Conservation (phyloP, 495 filamentous ascomycete species). For the Parachaetomium inaequale region DNA sequence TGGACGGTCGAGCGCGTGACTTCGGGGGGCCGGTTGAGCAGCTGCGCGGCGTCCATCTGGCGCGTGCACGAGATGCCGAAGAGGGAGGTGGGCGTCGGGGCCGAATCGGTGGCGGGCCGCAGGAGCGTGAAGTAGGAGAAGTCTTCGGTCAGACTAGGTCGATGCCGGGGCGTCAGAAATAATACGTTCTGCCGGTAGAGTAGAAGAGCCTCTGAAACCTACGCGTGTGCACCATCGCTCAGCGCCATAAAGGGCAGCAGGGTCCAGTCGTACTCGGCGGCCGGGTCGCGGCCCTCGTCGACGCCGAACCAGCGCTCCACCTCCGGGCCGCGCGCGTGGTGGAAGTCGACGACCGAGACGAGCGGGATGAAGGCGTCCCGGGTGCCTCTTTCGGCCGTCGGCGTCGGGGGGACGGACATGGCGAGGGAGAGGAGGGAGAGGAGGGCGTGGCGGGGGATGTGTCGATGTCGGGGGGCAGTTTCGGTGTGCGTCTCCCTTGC, state of each 20-base stretch:
- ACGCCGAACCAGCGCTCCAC: constrained; percentile 87
- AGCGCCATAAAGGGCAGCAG: constrained; percentile 97
- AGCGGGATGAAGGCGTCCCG: constrained; percentile 52
- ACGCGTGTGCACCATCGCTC: constrained; percentile 93
- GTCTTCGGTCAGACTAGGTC: constrained; percentile 75
- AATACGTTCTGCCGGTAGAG: too few species aligned
- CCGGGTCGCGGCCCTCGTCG: constrained; percentile 73
- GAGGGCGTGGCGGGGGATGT: too few species aligned
- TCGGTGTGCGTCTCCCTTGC: background rate
- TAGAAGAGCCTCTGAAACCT: too few species aligned
- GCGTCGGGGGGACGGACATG: constrained; percentile 29
- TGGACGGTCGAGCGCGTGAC: constrained; percentile 95
- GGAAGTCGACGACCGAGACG: constrained; percentile 92
- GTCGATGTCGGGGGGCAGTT: too few species aligned
- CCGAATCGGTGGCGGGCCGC: constrained; percentile 54
- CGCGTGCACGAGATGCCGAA: constrained; percentile 96
- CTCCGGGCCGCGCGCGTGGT: constrained; percentile 94
- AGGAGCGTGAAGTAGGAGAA: constrained; percentile 98
- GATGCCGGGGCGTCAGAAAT: background rate
- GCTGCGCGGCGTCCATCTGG: constrained; percentile 75
- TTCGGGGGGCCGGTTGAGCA: constrained; percentile 75
- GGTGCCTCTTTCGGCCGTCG: constrained; percentile 16
- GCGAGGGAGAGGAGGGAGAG: background rate
- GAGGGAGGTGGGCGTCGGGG: constrained; percentile 74
- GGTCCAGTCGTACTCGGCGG: constrained; percentile 83